Evolutionary conservation across 805 yeast species (phyloP).

Genomic region (Scheffersomyces ergatensis): DNA sequence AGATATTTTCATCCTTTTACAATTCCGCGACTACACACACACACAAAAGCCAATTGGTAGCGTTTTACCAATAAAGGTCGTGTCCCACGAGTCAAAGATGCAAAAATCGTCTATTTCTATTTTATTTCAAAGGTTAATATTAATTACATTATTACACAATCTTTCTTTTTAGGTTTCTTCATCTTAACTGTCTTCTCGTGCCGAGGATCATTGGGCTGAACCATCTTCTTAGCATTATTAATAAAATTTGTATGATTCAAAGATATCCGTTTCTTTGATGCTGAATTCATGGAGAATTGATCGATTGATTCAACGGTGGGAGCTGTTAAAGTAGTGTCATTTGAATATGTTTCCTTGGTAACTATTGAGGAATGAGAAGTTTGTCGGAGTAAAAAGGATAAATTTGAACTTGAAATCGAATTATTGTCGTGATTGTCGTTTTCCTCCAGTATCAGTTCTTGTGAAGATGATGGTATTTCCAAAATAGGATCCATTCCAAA

Average conservation of each 20-base stretch:
- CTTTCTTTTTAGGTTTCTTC: neutral
- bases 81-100: no score
- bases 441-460: neutral
- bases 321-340: neutral
- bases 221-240: no score
- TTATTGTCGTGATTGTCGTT: neutral
- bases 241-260: no score
- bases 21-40: no score
- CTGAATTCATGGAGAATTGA: neutral
- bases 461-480: neutral
- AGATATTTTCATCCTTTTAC: no score
- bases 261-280: no score
- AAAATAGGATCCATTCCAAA: constrained; percentile 53
- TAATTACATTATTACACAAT: neutral
- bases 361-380: neutral
- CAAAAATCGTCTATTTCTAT: no score
- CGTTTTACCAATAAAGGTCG: no score
- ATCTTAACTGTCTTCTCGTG: neutral
- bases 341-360: neutral
- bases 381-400: neutral
- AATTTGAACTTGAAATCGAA: neutral
- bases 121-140: no score
- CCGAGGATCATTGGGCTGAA: neutral
- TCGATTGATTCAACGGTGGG: neutral
- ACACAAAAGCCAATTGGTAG: no score